These are phyloP conservation scores for Nasturtium officinale DNA, from an alignment of 345 rosid species.

Conservation along the genomic window DNA sequence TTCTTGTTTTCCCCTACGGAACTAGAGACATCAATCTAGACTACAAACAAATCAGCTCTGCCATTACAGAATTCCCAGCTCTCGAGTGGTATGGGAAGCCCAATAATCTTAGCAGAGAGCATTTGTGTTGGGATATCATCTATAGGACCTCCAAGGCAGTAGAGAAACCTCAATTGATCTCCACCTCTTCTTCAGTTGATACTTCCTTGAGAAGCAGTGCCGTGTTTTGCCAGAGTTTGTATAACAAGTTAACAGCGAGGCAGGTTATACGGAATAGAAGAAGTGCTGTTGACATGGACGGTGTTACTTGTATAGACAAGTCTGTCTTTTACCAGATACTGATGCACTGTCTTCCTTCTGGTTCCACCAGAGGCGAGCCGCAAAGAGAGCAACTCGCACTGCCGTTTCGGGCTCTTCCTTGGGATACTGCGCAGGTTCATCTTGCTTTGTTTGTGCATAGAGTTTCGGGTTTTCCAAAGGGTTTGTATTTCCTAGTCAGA, in stretches of 20 bases:
- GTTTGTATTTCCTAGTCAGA: constrained; percentile 82
- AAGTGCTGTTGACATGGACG: constrained; percentile 95
- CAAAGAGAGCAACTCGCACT: constrained; percentile 62
- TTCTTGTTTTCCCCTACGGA: constrained; percentile 71
- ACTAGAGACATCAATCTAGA: constrained; percentile 45
- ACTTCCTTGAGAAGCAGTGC: constrained; percentile 57
- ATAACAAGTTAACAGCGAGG: constrained; percentile 52
- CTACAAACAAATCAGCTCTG: constrained; percentile 52
- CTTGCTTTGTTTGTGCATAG: constrained; percentile 84
- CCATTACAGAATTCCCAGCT: constrained; percentile 43
- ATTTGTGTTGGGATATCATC: constrained; percentile 78
- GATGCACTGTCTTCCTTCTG: constrained; percentile 85
- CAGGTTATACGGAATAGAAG: constrained; percentile 81
- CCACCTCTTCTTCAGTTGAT: constrained; percentile 34
- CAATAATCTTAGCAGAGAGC: constrained; percentile 73
- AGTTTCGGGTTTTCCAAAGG: constrained; percentile 67
- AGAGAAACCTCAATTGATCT: constrained; percentile 55
- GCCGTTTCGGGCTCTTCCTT: constrained; percentile 77
- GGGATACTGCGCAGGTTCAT: constrained; percentile 88
- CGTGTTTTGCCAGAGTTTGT: constrained; percentile 49
- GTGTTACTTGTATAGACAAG: constrained; percentile 60
- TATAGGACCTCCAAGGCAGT: constrained; percentile 74
- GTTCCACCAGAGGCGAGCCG: constrained; percentile 51
- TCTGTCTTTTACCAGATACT: constrained; percentile 77
- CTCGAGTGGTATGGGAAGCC: constrained; percentile 76